phyloP scores from a whole-genome alignment of 2,329 filamentous ascomycete genomes.

The Cytospora piceicola region DNA sequence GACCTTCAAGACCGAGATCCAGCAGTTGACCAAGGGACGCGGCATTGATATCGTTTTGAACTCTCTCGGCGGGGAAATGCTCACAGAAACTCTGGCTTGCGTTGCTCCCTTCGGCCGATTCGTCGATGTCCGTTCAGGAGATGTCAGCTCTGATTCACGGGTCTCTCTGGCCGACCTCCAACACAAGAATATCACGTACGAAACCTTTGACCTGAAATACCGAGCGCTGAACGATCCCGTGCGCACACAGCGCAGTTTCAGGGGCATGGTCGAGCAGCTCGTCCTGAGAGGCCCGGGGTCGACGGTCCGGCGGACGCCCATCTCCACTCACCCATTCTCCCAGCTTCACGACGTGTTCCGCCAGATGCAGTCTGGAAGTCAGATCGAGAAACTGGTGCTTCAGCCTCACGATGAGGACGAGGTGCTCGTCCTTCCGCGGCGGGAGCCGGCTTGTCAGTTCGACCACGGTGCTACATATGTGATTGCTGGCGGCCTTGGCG shows the following conservation, averaged over 20 bases:
- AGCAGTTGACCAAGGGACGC: constrained; percentile 25
- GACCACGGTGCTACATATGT: constrained; percentile 32
- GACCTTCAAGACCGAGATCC: constrained; percentile 31
- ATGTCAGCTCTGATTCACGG: background rate
- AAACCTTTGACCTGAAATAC: constrained; percentile 21
- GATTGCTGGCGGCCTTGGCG: constrained; percentile 38
- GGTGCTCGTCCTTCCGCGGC: constrained; percentile 30
- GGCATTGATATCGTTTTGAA: constrained; percentile 35
- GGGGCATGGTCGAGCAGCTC: constrained; percentile 19
- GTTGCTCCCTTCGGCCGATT: constrained; percentile 36
- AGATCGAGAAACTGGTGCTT: constrained; percentile 33
- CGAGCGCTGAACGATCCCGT: constrained; percentile 14
- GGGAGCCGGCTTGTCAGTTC: constrained; percentile 24
- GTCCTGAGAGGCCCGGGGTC: constrained; percentile 2
- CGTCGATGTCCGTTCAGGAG: constrained; percentile 14
- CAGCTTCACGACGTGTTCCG: constrained; percentile 33
- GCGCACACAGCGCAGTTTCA: constrained; percentile 17
- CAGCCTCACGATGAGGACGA: constrained; percentile 31
- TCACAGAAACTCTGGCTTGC: constrained; percentile 38
- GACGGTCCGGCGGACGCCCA: constrained; percentile 3
- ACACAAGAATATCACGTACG: constrained; percentile 17
- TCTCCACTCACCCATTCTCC: constrained; percentile 18
- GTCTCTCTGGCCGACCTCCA: constrained; percentile 11
- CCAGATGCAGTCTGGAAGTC: constrained; percentile 30
- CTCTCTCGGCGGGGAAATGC: constrained; percentile 32